Evolutionary conservation across 2,329 filamentous ascomycete genomes (phyloP), one percentile per base, ranked within the genome.

Genomic region (Fusarium sp.): DNA sequence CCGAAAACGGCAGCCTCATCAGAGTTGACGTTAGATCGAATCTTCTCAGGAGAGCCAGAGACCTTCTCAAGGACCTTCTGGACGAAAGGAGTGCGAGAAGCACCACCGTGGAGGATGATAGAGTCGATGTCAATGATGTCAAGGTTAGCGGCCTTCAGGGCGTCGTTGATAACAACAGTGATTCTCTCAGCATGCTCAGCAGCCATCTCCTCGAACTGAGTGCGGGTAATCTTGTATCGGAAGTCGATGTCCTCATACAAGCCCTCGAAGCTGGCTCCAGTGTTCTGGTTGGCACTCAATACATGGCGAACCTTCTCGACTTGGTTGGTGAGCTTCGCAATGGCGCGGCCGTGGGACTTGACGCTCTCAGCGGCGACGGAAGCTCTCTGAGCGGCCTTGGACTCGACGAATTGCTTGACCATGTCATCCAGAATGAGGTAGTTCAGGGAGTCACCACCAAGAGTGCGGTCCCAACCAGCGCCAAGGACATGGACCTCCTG

Each of bases 1-100:
- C 96, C 96, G 81, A 98, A 97, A 14, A 97, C 96, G 55, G 96
- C 96, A 29, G 96, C 93, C 83, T 99, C 96, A 78, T 99, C 96
- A 15, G 95, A 93, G 84, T 99, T 99, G 79, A 99, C 96, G 77
- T 97, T 99, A 78, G 92, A 93, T 72, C 94, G 92, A 66, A 99
- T 87, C 85, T 97, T 98, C 56, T 92, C 90, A 12, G 90, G 83
- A 22, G 87, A 89, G 41, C 93, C 93, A 55, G 91, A 88, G 46
- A 93, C 82, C 69, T 90, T 89, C 83, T 98, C 94, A 20, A 99
- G 89, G 76, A 92, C 88, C 82, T 92, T 95, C 81, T 98, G 95
- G 15, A 99, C 94, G 77, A 98, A 98, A 1, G 96, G 96, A 13
- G 95, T 98, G 68, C 96, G 91, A 49, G 94, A 92, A 47, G 92